Evolutionary conservation across 495 filamentous ascomycete species (phyloP).

Genomic region (Viridothelium virens): DNA sequence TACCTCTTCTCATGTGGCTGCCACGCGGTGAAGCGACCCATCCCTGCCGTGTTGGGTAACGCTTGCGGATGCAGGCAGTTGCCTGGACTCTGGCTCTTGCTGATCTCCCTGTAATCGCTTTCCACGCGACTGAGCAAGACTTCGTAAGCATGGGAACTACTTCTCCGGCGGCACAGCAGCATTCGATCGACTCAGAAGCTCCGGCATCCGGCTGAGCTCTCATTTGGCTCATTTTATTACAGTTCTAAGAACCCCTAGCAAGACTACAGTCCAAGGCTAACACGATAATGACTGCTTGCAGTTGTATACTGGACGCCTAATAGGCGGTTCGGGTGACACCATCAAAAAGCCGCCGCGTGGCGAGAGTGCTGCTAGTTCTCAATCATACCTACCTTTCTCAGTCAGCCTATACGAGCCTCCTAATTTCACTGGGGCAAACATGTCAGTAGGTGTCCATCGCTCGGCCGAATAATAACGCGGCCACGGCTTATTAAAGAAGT

Average conservation of each 20-base stretch:
- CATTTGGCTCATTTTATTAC: neutral
- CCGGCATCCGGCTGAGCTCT: neutral
- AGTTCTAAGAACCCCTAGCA: neutral
- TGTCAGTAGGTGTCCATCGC: neutral
- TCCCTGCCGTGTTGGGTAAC: neutral
- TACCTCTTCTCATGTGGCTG: neutral
- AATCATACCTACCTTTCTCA: neutral
- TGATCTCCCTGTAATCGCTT: neutral
- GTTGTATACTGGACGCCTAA: neutral
- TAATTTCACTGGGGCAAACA: neutral
- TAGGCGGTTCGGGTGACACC: neutral
- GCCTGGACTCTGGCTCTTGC: neutral
- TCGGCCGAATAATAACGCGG: neutral
- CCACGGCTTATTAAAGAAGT: neutral
- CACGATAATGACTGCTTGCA: neutral
- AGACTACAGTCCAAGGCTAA: neutral
- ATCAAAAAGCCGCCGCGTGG: neutral
- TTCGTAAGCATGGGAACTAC: neutral
- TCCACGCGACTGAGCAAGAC: neutral
- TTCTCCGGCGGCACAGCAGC: neutral
- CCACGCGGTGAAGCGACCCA: slow-evolving; percentile 1
- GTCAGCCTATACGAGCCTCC: neutral
- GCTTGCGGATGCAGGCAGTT: neutral
- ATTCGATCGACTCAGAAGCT: neutral
- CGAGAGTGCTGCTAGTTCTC: neutral